These are phyloP conservation scores for Astrocystis sublimbata DNA, from an alignment of 495 filamentous ascomycete species.

Conservation along the genomic window DNA sequence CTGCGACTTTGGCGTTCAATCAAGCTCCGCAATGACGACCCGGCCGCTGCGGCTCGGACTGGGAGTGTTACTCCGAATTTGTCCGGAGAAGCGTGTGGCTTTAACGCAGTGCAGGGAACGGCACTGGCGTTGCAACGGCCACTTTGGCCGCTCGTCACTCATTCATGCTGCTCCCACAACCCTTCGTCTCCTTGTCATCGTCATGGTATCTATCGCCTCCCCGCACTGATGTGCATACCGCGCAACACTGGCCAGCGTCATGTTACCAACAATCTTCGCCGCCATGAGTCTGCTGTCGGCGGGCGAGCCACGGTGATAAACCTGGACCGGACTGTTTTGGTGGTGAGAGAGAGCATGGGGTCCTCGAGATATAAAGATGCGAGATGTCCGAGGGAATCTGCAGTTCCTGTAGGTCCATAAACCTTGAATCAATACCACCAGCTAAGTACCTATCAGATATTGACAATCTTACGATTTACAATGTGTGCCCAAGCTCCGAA, in stretches of 20 bases:
- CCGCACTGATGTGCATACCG: neutral
- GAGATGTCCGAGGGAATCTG: neutral
- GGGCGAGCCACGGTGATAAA: too few species aligned
- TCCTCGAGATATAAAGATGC: neutral
- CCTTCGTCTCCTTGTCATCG: neutral
- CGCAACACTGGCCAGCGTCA: neutral
- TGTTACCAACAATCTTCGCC: too few species aligned
- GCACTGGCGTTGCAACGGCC: neutral
- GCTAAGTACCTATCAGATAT: neutral
- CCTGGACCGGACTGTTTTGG: too few species aligned
- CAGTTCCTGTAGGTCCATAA: too few species aligned
- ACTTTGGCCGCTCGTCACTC: neutral
- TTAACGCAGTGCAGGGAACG: neutral
- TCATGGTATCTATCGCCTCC: neutral
- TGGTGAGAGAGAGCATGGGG: neutral
- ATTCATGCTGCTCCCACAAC: neutral
- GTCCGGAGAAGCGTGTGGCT: neutral
- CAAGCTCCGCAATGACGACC: neutral
- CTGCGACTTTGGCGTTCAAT: too few species aligned
- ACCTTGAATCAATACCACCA: neutral
- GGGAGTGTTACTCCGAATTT: too few species aligned
- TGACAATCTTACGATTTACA: constrained; percentile 30
- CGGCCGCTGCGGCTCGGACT: neutral
- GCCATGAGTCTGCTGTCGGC: neutral
- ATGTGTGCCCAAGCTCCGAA: constrained; percentile 3